phyloP scores from a whole-genome alignment of 2,329 filamentous ascomycete species.

The Rosellinia necatrix region DNA sequence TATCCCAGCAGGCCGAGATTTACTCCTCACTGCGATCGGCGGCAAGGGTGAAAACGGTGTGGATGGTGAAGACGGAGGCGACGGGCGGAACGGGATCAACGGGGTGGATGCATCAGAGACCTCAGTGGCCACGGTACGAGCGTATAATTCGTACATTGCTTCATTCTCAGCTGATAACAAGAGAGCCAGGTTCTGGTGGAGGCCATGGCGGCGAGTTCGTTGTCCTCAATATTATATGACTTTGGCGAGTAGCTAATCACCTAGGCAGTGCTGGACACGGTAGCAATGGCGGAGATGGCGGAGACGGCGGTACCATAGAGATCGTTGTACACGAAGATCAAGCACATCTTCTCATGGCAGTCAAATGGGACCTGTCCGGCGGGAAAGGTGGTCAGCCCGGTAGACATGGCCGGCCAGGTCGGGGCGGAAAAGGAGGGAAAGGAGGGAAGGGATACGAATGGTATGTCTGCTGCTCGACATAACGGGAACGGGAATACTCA shows the following conservation, averaged over 20 bases:
- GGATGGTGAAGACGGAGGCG: conserved; percentile 11
- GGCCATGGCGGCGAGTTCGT: conserved; percentile 14
- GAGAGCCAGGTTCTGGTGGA: conserved; percentile 12
- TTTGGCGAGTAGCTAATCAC: conserved; percentile 9
- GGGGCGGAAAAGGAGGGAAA: conserved; percentile 8
- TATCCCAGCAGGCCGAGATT: conserved; percentile 14
- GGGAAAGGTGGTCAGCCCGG: conserved; percentile 11
- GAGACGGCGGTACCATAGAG: conserved; percentile 15
- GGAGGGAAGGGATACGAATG: conserved; percentile 12
- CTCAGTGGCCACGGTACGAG: conserved; percentile 13
- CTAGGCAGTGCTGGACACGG: conserved; percentile 10
- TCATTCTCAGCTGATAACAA: conserved; percentile 6
- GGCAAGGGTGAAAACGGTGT: conserved; percentile 15
- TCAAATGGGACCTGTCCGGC: conserved; percentile 15
- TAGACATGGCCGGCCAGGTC: conserved; percentile 7
- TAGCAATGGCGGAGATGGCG: conserved; percentile 11
- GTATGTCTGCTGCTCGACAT: background rate
- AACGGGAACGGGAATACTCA: background rate
- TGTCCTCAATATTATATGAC: conserved; percentile 2
- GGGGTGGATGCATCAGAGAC: conserved; percentile 11
- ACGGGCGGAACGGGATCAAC: conserved; percentile 3
- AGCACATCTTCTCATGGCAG: conserved; percentile 16
- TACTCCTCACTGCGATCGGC: conserved; percentile 17
- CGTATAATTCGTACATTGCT: conserved; percentile 3
- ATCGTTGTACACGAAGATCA: conserved; percentile 13